phyloP scores from a whole-genome alignment of 1,284 basidiomycete species.

The Ceratobasidium sp. region DNA sequence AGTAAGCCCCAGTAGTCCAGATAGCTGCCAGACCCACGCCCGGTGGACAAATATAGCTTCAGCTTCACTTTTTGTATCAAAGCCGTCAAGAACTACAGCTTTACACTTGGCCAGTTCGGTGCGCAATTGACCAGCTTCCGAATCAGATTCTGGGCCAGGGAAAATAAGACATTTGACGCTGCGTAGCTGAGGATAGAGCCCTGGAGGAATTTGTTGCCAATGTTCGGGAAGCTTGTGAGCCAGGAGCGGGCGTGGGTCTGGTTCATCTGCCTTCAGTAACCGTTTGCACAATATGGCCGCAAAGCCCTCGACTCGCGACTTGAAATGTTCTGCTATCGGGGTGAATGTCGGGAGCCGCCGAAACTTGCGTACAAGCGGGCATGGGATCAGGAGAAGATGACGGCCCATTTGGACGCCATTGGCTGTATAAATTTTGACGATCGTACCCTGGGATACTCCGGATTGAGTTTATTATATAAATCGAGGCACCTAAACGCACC shows the following conservation, averaged over 20 bases:
- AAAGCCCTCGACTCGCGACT: neutral
- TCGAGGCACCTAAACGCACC: neutral
- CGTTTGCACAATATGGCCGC: slow-evolving; percentile 15
- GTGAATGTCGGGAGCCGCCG: neutral
- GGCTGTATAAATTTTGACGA: slow-evolving; percentile 2
- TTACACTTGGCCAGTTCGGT: slow-evolving; percentile 5
- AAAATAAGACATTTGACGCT: slow-evolving; percentile 23
- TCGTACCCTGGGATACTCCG: neutral
- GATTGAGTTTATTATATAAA: neutral
- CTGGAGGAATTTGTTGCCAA: slow-evolving; percentile 29
- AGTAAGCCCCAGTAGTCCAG: slow-evolving; percentile 2
- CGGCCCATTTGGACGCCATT: slow-evolving; percentile 3
- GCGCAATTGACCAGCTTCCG: slow-evolving; percentile 4
- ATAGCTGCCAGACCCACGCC: neutral
- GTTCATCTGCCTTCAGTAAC: neutral
- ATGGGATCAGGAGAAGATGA: slow-evolving; percentile 17
- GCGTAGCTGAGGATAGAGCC: neutral
- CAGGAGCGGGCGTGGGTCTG: slow-evolving; percentile 6
- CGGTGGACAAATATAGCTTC: slow-evolving; percentile 26
- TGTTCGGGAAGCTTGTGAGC: slow-evolving; percentile 11
- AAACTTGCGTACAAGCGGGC: slow-evolving; percentile 17
- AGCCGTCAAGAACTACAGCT: neutral
- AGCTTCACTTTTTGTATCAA: neutral
- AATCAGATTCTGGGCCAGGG: neutral
- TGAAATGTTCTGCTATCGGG: slow-evolving; percentile 10